A percentile compares a stretch with the other conserved stretches of the same genome.
Evolutionary conservation across 1,284 basidiomycete genomes (phyloP).

Genomic region (Ceratobasidium theobromae): DNA sequence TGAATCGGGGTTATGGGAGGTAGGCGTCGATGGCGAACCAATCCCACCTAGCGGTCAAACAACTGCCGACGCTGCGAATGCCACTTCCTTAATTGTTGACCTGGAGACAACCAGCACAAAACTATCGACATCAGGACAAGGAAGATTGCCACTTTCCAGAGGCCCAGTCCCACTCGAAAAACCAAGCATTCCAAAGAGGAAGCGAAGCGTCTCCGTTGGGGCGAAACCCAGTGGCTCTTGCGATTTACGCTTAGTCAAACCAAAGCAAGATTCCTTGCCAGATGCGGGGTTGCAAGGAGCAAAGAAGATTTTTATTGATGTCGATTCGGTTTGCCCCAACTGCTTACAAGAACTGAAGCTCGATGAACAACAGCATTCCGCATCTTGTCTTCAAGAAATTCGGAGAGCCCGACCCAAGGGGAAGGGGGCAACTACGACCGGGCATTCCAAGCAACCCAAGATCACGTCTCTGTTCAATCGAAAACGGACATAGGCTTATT

Average conservation of each 20-base stretch:
- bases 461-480: conserved; percentile 15
- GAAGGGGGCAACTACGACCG: not conserved
- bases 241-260: not conserved
- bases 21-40: conserved; percentile 25
- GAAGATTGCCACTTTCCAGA: conserved; percentile 9
- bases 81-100: not conserved
- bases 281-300: not conserved
- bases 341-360: conserved; percentile 6
- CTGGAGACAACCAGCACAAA: not conserved
- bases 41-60: not conserved
- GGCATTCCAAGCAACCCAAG: not conserved
- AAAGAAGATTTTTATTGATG: conserved; percentile 1
- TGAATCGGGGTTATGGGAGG: conserved; percentile 22
- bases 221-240: not conserved
- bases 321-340: conserved; percentile 10
- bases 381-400: not conserved
- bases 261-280: not conserved
- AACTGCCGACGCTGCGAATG: not conserved
- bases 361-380: conserved; percentile 1
- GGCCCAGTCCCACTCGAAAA: conserved; percentile 9
- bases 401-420: not conserved
- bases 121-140: not conserved
- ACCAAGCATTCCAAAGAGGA: conserved; percentile 10
- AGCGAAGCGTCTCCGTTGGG: conserved; percentile 20
- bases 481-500: conserved; percentile 4